These are phyloP conservation scores for Naegleria fowleri DNA, from an alignment of 208 protist species.

Conservation along the genomic window DNA sequence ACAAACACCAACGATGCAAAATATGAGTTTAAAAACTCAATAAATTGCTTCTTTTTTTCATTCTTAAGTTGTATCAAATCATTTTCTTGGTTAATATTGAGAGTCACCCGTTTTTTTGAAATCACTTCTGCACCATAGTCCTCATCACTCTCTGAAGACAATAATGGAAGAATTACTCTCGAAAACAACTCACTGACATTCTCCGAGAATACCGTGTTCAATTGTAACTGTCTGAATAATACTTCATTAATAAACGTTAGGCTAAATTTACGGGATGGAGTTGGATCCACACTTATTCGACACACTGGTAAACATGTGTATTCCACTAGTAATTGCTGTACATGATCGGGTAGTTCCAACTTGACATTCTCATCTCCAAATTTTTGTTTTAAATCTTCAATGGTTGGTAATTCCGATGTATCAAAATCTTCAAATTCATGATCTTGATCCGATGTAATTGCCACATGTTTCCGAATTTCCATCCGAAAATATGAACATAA, in stretches of 20 bases:
- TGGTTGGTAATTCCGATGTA: background rate
- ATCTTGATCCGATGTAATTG: background rate
- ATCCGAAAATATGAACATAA: background rate
- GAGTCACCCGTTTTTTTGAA: background rate
- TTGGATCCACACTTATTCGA: background rate
- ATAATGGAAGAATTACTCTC: background rate
- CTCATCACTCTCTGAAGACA: background rate
- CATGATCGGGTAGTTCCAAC: background rate
- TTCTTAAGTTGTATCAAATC: background rate
- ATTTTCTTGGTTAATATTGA: too few relatives aligned
- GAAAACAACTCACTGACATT: background rate
- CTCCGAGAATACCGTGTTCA: background rate
- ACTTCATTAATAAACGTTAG: background rate
- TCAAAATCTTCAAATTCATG: background rate
- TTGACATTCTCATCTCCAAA: background rate
- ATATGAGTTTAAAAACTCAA: background rate
- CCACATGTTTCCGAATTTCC: background rate
- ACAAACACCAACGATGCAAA: background rate
- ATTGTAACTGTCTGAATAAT: background rate
- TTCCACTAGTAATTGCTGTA: background rate
- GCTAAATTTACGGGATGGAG: background rate
- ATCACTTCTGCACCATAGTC: background rate
- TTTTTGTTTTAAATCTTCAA: background rate
- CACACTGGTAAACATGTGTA: background rate
- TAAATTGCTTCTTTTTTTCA: constrained; percentile 8